These are phyloP conservation scores for Seiridium unicorne DNA, from an alignment of 2,329 filamentous ascomycete species.

Conservation along the genomic window DNA sequence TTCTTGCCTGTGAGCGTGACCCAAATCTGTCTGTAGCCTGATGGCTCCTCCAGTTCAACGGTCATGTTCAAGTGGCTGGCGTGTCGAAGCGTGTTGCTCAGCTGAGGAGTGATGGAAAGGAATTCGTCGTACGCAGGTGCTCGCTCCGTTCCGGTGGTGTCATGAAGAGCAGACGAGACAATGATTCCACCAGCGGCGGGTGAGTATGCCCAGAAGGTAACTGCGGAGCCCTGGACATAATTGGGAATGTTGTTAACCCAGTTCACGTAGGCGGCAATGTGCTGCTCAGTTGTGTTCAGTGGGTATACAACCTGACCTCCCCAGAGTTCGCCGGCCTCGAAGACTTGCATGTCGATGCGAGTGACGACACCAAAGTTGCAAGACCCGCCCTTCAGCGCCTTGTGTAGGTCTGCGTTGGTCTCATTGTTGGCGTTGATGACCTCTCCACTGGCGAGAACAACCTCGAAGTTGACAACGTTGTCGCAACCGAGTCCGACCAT, in stretches of 20 bases:
- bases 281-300: constrained; percentile 6
- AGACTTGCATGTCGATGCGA: constrained; percentile 21
- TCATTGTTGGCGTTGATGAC: constrained; percentile 36
- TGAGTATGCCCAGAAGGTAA: constrained; percentile 12
- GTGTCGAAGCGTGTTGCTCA: constrained; percentile 10
- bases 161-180: constrained; percentile 10
- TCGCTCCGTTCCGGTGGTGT: constrained; percentile 9
- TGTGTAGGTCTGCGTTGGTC: constrained; percentile 37
- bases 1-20: constrained; percentile 15
- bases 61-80: constrained; percentile 13
- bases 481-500: constrained; percentile 42
- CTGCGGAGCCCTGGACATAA: constrained; percentile 12
- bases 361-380: constrained; percentile 41
- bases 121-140: constrained; percentile 13
- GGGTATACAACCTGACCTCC: constrained; percentile 14
- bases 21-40: constrained; percentile 13
- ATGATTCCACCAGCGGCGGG: constrained; percentile 7
- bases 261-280: constrained; percentile 14
- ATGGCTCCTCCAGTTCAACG: constrained; percentile 10
- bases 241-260: constrained; percentile 13
- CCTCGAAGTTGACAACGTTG: constrained; percentile 38
- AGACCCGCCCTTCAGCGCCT: constrained; percentile 41
- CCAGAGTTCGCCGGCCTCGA: constrained; percentile 14
- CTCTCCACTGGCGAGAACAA: constrained; percentile 39
- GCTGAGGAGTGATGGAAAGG: constrained; percentile 10